Base-by-base conservation (phyloP, 371 early-diverging fungal genomes). In the Mucor ambiguus region DNA sequence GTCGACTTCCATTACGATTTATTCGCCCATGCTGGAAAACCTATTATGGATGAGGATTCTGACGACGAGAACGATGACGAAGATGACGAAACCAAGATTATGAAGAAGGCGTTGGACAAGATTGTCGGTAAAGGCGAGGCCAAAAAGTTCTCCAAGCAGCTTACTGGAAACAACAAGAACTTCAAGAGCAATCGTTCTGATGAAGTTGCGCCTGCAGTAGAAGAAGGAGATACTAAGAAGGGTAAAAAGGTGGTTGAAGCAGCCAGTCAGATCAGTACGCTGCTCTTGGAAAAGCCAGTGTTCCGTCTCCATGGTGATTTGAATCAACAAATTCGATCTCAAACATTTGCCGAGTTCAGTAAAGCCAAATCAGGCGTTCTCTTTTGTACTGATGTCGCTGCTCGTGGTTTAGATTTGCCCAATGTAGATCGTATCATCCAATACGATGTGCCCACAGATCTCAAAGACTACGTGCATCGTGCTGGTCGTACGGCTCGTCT, bases 401-500 rank as follows among this genome's bases (percentile, higher is more conserved):
- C 99, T 9, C 92, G 99, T 77, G 99, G 99, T 60, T 82, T 99
- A 43, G 99, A 99, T 87, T 79, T 99, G 67, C 94, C 98, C 24
- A 87, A 95, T 69, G 94, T 99, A 28, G 87, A 92, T 30, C 85
- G 87, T 52, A 95, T 99, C 67, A 84, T 99, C 43, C 99, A 99
- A 77, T 98, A 93, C 68, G 99, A 99, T 78, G 90, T 96, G n/a
- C 99, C 99, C 8, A 83, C 91, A 22, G 96, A 94, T 76, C 74
- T 93, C 20, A 87, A 90, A 58, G 96, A 96, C 61, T 99, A 98
- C 78, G 92, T 98, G 37, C 99, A 99, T 82, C 91, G 99, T 70
- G 93, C 93, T 18, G 99, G 99, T 29, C 90, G 99, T 56, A 99
- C 99, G n/a, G 99, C 99, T 33, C 91, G 99, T 70, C 76, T 95